phyloP scores from a whole-genome alignment of 768 basidiomycete species.

The Boletus insuetus region DNA sequence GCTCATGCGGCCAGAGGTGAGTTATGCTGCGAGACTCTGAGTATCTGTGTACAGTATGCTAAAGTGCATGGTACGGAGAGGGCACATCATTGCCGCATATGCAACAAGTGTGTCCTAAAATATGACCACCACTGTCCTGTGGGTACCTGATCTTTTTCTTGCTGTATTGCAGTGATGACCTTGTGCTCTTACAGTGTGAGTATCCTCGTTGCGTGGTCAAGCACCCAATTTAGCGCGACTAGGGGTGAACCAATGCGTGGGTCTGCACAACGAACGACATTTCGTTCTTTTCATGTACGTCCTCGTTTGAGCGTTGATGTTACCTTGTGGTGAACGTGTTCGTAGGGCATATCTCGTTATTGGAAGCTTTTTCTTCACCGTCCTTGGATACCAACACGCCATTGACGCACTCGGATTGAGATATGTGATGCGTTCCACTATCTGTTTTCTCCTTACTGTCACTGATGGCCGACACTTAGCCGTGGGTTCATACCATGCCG shows the following conservation, averaged over 20 bases:
- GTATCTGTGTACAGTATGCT: conserved; percentile 1
- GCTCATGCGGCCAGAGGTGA: conserved; percentile 73
- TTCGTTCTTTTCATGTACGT: conserved; percentile 92
- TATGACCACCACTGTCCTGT: conserved; percentile 93
- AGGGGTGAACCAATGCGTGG: conserved; percentile 99
- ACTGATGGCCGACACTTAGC: conserved; percentile 15
- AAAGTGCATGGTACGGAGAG: conserved; percentile 48
- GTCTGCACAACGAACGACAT: conserved; percentile 91
- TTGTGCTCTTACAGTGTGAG: conserved; percentile 37
- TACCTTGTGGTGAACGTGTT: neutral
- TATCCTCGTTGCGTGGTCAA: conserved; percentile 2
- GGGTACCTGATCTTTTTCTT: conserved; percentile 33
- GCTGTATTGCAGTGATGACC: neutral
- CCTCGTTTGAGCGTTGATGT: neutral
- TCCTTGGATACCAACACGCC: conserved; percentile 62
- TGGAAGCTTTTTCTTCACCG: conserved; percentile 56
- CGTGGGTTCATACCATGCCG: conserved; percentile 66
- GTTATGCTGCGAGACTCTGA: conserved; percentile 18
- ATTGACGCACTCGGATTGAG: conserved; percentile 59
- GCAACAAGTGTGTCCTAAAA: conserved; percentile 85
- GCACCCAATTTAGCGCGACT: neutral
- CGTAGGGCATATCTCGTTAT: conserved; percentile 78
- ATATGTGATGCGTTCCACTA: conserved; percentile 36
- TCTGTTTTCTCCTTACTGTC: neutral
- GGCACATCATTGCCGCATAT: conserved; percentile 91